Conservation (phyloP, 257 asterid species). For the Avicennia marina region DNA sequence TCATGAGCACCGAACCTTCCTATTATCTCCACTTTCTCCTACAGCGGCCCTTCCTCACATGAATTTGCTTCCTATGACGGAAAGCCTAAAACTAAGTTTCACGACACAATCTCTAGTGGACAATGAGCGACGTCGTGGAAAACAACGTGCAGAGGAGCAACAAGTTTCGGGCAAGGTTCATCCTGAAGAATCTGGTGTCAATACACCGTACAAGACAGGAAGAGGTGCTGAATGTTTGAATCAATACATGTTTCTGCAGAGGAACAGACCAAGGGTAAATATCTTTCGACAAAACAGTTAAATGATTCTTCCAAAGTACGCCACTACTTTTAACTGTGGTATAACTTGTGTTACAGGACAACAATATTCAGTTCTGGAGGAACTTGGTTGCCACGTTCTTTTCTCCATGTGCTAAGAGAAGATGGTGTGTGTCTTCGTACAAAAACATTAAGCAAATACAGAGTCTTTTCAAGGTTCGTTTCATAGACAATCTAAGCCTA, state of each 20-base stretch:
- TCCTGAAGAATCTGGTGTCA: not conserved
- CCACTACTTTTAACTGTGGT: not conserved
- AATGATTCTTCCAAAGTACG: not conserved
- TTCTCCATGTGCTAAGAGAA: constrained; percentile 28
- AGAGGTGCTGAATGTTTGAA: constrained; percentile 18
- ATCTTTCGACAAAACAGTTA: not conserved
- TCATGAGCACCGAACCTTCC: too few relatives aligned
- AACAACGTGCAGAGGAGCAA: not conserved
- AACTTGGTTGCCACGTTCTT: constrained; percentile 25
- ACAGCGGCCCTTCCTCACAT: not conserved
- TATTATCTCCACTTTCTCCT: not conserved
- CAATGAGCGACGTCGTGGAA: not conserved
- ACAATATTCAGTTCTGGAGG: constrained; percentile 30
- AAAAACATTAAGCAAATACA: not conserved
- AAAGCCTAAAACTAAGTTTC: not conserved
- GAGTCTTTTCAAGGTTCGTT: constrained; percentile 21
- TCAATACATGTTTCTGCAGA: constrained; percentile 20
- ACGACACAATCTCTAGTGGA: too few relatives aligned
- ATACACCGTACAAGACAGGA: constrained; percentile 15
- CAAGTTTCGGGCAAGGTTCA: not conserved
- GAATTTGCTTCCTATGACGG: constrained; percentile 3
- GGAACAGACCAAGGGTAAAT: constrained; percentile 25
- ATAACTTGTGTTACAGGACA: constrained; percentile 24
- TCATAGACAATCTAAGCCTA: not conserved
- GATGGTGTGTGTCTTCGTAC: constrained; percentile 26